These are phyloP conservation scores for Diaporthe caulivora DNA, from an alignment of 2,329 filamentous ascomycete genomes.

Conservation along the genomic window DNA sequence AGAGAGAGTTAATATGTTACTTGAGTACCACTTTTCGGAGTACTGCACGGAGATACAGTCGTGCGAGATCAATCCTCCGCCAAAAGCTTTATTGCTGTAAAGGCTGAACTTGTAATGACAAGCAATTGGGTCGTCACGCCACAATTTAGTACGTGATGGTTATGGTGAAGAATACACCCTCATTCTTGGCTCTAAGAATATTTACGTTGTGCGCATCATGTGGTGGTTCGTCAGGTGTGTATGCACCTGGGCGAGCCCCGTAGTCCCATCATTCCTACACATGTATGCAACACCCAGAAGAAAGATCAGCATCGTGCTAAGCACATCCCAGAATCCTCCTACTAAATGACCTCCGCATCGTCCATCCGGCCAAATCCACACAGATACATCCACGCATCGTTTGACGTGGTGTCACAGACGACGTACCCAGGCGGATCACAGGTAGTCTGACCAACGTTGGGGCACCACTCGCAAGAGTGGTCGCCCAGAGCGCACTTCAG, in stretches of 20 bases:
- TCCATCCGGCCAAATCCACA: neutral
- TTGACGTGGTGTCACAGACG: neutral
- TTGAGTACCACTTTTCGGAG: too few relatives aligned
- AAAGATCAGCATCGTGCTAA: neutral
- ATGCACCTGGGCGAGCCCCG: neutral
- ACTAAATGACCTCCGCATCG: too few relatives aligned
- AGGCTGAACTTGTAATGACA: too few relatives aligned
- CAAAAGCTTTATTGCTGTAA: too few relatives aligned
- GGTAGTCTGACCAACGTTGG: neutral
- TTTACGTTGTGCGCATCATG: neutral
- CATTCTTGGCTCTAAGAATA: neutral
- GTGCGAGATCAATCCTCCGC: too few relatives aligned
- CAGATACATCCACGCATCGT: conserved; percentile 22
- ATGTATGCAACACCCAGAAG: neutral
- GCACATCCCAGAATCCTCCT: too few relatives aligned
- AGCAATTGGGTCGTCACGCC: too few relatives aligned
- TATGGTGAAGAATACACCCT: too few relatives aligned
- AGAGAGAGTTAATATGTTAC: too few relatives aligned
- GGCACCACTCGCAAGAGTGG: conserved; percentile 27
- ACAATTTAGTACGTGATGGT: too few relatives aligned
- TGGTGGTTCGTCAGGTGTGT: neutral
- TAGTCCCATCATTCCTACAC: too few relatives aligned
- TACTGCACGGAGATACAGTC: too few relatives aligned
- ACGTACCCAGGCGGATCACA: conserved; percentile 2
- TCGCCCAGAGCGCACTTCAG: conserved; percentile 12